A percentile compares a stretch with the other conserved stretches of the same genome.
Evolutionary conservation across 805 yeast genomes (phyloP).

Genomic region (Metschnikowia lochheadii): DNA sequence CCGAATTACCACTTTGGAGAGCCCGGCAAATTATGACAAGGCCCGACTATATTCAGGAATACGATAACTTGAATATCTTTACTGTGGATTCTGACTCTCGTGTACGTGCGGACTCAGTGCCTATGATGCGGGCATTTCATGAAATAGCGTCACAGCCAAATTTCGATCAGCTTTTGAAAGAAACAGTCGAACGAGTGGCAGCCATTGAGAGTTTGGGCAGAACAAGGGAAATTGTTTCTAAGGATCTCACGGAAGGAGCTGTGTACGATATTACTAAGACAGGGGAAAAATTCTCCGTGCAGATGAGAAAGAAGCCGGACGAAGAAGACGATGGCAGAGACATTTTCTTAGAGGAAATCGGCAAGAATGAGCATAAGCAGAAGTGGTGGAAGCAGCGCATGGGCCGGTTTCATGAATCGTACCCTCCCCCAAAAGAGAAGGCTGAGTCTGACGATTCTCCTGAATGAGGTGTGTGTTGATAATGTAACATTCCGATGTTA

Average conservation of each 20-base stretch:
- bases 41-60: constrained; percentile 70
- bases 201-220: constrained; percentile 76
- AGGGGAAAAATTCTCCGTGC: constrained; percentile 10
- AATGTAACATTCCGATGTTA: not conserved
- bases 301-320: constrained; percentile 15
- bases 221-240: constrained; percentile 70
- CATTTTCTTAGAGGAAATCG: constrained; percentile 21
- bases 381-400: constrained; percentile 49
- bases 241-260: constrained; percentile 59
- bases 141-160: constrained; percentile 71
- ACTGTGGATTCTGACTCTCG: constrained; percentile 70
- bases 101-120: constrained; percentile 78
- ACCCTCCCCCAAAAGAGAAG: constrained; percentile 11
- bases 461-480: not conserved
- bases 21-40: constrained; percentile 84
- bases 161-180: constrained; percentile 60
- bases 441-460: not conserved
- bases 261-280: constrained; percentile 30
- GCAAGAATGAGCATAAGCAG: constrained; percentile 15
- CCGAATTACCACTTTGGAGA: constrained; percentile 77
- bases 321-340: constrained; percentile 24
- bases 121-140: constrained; percentile 86
- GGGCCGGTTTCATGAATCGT: constrained; percentile 29
- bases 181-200: constrained; percentile 62
- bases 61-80: constrained; percentile 73